These are phyloP conservation scores for Schizonepeta tenuifolia DNA, from an alignment of 257 asterid species.

Conservation along the genomic window DNA sequence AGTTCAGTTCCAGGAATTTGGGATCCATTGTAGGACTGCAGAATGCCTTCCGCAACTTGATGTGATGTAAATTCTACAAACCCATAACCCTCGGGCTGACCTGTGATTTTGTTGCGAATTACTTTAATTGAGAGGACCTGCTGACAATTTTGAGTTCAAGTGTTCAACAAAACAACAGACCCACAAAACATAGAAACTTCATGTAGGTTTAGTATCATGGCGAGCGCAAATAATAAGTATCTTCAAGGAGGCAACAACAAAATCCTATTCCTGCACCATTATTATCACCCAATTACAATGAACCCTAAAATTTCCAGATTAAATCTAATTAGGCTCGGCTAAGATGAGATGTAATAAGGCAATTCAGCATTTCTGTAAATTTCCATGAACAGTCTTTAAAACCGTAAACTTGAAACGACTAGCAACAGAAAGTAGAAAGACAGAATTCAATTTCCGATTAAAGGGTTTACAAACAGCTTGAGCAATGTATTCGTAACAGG, in stretches of 20 bases:
- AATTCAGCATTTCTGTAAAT: background rate
- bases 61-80: conserved; percentile 88
- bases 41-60: conserved; percentile 80
- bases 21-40: conserved; percentile 84
- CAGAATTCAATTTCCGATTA: background rate
- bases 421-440: conserved; percentile 4
- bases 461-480: background rate
- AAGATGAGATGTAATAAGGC: background rate
- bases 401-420: background rate
- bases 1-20: conserved; percentile 97
- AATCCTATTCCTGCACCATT: background rate
- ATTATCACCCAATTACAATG: background rate
- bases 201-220: background rate
- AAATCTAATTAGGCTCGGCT: background rate
- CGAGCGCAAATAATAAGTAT: background rate
- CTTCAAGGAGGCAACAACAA: background rate
- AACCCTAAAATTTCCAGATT: conserved; percentile 15
- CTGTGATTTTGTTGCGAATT: conserved; percentile 86
- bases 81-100: conserved; percentile 96
- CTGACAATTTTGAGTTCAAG: conserved; percentile 16
- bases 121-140: conserved; percentile 94
- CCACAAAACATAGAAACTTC: background rate
- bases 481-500: too few species aligned
- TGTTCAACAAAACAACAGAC: conserved; percentile 19
- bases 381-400: conserved; percentile 10